Evolutionary conservation across 768 basidiomycete species (phyloP).

Genomic region (Dictyophora rubrovolvata): DNA sequence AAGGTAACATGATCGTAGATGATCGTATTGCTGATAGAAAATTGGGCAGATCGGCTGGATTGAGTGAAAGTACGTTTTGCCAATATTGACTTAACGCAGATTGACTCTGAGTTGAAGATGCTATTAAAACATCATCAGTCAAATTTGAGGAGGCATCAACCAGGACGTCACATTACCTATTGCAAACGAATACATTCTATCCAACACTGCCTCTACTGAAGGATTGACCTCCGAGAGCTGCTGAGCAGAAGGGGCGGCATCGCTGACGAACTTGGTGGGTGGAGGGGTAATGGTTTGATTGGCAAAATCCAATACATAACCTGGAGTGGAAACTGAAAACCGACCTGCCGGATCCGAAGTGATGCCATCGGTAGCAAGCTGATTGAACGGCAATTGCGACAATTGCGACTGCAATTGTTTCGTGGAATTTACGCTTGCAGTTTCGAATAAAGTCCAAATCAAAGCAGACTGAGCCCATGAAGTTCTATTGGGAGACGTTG

Average conservation of each 20-base stretch:
- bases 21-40: conserved; percentile 39
- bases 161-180: conserved; percentile 30
- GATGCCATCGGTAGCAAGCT: conserved; percentile 33
- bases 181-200: conserved; percentile 53
- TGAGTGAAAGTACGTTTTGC: conserved; percentile 40
- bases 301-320: conserved; percentile 52
- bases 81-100: conserved; percentile 44
- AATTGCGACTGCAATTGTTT: conserved; percentile 37
- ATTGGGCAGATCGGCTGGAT: conserved; percentile 27
- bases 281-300: conserved; percentile 38
- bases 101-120: conserved; percentile 44
- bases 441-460: conserved; percentile 48
- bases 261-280: conserved; percentile 31
- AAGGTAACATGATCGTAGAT: conserved; percentile 45
- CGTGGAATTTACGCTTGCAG: conserved; percentile 33
- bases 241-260: conserved; percentile 35
- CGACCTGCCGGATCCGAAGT: conserved; percentile 19
- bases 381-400: conserved; percentile 37
- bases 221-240: conserved; percentile 36
- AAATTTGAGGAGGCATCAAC: not conserved
- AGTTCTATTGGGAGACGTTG: conserved; percentile 37
- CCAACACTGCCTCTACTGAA: conserved; percentile 30
- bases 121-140: conserved; percentile 22
- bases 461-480: conserved; percentile 49
- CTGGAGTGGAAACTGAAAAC: conserved; percentile 33